phyloP scores from a whole-genome alignment of 2,329 filamentous ascomycete species.

The Nigrospora osmanthi region DNA sequence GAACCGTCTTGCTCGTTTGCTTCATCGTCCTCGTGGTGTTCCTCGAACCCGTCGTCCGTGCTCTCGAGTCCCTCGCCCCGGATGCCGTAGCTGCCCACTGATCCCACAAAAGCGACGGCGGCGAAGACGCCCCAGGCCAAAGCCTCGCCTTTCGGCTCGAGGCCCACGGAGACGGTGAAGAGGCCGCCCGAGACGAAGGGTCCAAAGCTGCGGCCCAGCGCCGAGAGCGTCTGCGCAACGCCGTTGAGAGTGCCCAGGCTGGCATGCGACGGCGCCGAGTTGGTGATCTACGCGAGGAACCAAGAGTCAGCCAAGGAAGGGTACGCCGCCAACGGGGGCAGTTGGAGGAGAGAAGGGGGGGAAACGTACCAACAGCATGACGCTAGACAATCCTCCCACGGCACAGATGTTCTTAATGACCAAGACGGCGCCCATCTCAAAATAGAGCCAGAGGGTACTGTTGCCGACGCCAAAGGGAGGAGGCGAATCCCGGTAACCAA shows the following conservation, averaged over 20 bases:
- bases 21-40: conserved; percentile 20
- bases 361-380: conserved; percentile 68
- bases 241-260: conserved; percentile 88
- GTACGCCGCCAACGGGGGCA: background rate
- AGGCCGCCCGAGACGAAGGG: conserved; percentile 83
- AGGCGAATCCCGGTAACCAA: conserved; percentile 64
- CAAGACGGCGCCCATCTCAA: conserved; percentile 72
- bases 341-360: background rate
- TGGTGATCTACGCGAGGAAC: conserved; percentile 64
- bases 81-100: conserved; percentile 72
- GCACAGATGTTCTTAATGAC: conserved; percentile 85
- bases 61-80: conserved; percentile 54
- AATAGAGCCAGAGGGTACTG: conserved; percentile 65
- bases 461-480: conserved; percentile 49
- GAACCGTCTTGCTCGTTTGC: background rate
- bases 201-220: conserved; percentile 79
- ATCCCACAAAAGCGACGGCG: conserved; percentile 73
- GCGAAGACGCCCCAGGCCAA: conserved; percentile 85
- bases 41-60: conserved; percentile 37
- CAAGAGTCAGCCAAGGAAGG: conserved; percentile 3
- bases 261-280: conserved; percentile 78
- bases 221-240: conserved; percentile 86
- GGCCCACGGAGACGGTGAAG: conserved; percentile 68
- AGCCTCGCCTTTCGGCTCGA: conserved; percentile 74
- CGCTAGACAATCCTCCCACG: conserved; percentile 83